Percentiles rank a stretch among this genome's conserved stretches.
Evolutionary conservation across 1,139 yeast species (phyloP).

Genomic region (Suhomyces yuchorum): DNA sequence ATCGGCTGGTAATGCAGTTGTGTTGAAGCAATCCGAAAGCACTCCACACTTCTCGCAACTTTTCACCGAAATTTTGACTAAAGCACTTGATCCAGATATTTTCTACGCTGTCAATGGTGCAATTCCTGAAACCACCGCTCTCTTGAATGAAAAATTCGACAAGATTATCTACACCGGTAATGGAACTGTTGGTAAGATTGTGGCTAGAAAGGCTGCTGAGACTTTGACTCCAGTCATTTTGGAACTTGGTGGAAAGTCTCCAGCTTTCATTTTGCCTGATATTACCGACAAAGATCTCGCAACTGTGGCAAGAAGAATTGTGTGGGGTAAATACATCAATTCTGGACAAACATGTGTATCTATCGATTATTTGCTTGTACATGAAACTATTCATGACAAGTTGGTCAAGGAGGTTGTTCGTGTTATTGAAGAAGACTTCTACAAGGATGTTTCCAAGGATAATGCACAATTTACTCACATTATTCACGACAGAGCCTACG

Average conservation of each 20-base stretch:
- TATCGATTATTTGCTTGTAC: conserved; percentile 77
- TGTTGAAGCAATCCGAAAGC: conserved; percentile 77
- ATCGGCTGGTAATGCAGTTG: conserved; percentile 85
- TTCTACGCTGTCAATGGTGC: conserved; percentile 75
- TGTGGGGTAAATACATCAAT: conserved; percentile 78
- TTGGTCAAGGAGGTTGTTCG: conserved; percentile 49
- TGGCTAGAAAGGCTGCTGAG: conserved; percentile 82
- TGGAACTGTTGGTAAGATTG: conserved; percentile 70
- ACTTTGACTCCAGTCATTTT: conserved; percentile 76
- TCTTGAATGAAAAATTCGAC: conserved; percentile 71
- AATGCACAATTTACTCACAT: conserved; percentile 57
- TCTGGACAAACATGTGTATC: conserved; percentile 94
- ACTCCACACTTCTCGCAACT: conserved; percentile 64
- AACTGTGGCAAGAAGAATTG: conserved; percentile 64
- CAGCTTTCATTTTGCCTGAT: conserved; percentile 66
- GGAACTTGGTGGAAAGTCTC: conserved; percentile 95
- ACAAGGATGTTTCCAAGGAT: conserved; percentile 37
- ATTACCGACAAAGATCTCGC: conserved; percentile 47
- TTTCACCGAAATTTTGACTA: conserved; percentile 55
- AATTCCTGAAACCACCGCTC: conserved; percentile 64
- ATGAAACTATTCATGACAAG: conserved; percentile 45
- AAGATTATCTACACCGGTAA: conserved; percentile 89
- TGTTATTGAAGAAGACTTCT: conserved; percentile 49
- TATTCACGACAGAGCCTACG: conserved; percentile 60
- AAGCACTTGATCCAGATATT: conserved; percentile 56